phyloP scores from a whole-genome alignment of 2,329 filamentous ascomycete species.

The Penicillium paneum region DNA sequence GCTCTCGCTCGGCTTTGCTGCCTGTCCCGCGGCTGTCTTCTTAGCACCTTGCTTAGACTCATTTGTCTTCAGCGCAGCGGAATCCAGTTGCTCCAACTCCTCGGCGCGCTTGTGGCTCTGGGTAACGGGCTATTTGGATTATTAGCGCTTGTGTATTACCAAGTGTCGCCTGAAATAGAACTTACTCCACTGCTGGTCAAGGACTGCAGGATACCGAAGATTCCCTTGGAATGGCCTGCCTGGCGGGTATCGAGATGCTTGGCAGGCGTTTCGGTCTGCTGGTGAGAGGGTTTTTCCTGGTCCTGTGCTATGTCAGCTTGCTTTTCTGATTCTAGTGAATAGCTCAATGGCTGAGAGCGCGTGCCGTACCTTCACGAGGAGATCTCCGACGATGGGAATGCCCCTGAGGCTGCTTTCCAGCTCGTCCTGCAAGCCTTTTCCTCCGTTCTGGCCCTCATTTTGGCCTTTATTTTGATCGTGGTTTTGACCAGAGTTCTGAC shows the following conservation, averaged over 20 bases:
- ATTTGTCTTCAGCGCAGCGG: neutral
- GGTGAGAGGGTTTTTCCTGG: neutral
- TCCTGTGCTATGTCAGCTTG: neutral
- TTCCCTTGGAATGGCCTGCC: neutral
- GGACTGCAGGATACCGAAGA: conserved; percentile 8
- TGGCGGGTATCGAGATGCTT: conserved; percentile 2
- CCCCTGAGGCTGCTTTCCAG: conserved; percentile 5
- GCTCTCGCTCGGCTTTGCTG: neutral
- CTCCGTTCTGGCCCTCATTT: neutral
- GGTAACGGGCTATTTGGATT: neutral
- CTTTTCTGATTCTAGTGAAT: neutral
- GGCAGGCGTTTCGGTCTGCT: neutral
- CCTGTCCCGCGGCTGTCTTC: neutral
- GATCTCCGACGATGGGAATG: conserved; percentile 14
- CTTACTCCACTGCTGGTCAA: conserved; percentile 16
- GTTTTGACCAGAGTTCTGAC: conserved; percentile 11
- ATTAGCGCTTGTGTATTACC: neutral
- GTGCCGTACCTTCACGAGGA: conserved; percentile 10
- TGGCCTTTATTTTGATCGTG: conserved; percentile 7
- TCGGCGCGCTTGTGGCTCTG: conserved; percentile 12
- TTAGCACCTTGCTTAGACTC: neutral
- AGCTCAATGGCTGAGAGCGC: neutral
- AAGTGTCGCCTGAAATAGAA: neutral
- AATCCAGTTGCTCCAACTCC: neutral
- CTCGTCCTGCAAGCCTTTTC: neutral